phyloP scores from a whole-genome alignment of 768 basidiomycete species.

The Termitomyces sp. region DNA sequence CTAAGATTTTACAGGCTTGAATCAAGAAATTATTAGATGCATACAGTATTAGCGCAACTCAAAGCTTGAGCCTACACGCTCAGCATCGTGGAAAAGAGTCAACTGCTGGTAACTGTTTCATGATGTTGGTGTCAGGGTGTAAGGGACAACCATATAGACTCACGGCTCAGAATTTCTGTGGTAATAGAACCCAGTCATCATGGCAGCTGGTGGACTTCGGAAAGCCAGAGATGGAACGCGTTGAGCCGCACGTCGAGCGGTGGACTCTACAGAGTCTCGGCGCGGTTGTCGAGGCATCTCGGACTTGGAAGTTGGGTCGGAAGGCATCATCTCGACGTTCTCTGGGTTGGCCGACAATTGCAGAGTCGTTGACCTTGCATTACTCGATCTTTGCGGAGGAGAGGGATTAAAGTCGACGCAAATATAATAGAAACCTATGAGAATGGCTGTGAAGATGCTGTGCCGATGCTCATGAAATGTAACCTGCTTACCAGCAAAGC shows the following conservation, averaged over 20 bases:
- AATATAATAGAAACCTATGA: slow-evolving; percentile 86
- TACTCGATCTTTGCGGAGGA: slow-evolving; percentile 24
- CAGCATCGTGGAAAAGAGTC: slow-evolving; percentile 73
- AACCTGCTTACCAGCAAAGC: slow-evolving; percentile 75
- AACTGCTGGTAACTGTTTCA: slow-evolving; percentile 73
- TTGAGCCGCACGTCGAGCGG: slow-evolving; percentile 30
- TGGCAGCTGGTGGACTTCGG: slow-evolving; percentile 49
- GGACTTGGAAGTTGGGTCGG: slow-evolving; percentile 27
- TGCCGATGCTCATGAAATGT: slow-evolving; percentile 6
- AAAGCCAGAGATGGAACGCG: slow-evolving; percentile 47
- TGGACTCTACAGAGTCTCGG: slow-evolving; percentile 36
- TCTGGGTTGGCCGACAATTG: slow-evolving; percentile 27
- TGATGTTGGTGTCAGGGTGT: slow-evolving; percentile 6
- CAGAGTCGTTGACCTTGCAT: slow-evolving; percentile 24
- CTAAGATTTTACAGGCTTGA: slow-evolving; percentile 10
- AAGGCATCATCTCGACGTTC: slow-evolving; percentile 19
- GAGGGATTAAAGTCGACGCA: slow-evolving; percentile 88
- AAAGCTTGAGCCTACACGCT: slow-evolving; percentile 69
- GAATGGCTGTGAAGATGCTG: slow-evolving; percentile 14
- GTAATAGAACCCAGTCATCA: slow-evolving; percentile 90
- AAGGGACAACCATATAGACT: slow-evolving; percentile 25
- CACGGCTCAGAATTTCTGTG: slow-evolving; percentile 91
- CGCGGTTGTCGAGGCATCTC: slow-evolving; percentile 31
- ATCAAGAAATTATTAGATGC: slow-evolving; percentile 11
- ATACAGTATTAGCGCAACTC: slow-evolving; percentile 67